A percentile compares a stretch with the other conserved stretches of the same genome.
phyloP scores from a whole-genome alignment of 1,284 basidiomycete species.

The Ceratobasidium sp. region DNA sequence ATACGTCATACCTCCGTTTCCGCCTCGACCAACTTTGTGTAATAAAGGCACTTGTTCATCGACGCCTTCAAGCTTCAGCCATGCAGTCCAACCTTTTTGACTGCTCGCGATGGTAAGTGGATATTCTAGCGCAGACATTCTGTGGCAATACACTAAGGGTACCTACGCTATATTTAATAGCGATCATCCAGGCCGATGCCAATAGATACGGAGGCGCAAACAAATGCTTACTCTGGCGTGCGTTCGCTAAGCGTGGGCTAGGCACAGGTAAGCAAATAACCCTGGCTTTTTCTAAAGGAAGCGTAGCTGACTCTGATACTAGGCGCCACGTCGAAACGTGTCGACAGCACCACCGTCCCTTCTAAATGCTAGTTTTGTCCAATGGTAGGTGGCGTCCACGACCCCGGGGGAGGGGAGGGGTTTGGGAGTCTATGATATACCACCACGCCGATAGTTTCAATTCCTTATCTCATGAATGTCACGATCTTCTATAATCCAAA shows the following conservation, averaged over 20 bases:
- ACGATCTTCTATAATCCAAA: too few relatives aligned
- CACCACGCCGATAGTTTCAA: too few relatives aligned
- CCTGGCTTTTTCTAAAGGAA: background rate
- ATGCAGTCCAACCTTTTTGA: slow-evolving; percentile 26
- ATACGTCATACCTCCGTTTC: background rate
- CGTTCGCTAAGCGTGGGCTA: slow-evolving; percentile 52
- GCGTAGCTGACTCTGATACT: background rate
- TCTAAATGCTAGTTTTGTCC: background rate
- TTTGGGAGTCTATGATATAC: too few relatives aligned
- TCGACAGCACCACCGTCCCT: background rate
- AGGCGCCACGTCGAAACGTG: background rate
- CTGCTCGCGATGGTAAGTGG: slow-evolving; percentile 22
- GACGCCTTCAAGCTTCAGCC: slow-evolving; percentile 13
- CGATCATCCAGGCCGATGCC: slow-evolving; percentile 49
- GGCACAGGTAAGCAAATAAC: background rate
- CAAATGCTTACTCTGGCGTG: slow-evolving; percentile 49
- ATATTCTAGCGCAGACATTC: background rate
- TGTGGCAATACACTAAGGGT: background rate
- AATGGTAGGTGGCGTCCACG: background rate
- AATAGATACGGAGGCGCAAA: slow-evolving; percentile 51
- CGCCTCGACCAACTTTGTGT: background rate
- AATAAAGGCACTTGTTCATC: slow-evolving; percentile 29
- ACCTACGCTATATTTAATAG: background rate
- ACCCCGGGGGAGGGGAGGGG: too few relatives aligned
- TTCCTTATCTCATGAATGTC: too few relatives aligned